These are phyloP conservation scores for Calonectria hongkongensis DNA, from an alignment of 2,329 filamentous ascomycete species.

Conservation along the genomic window DNA sequence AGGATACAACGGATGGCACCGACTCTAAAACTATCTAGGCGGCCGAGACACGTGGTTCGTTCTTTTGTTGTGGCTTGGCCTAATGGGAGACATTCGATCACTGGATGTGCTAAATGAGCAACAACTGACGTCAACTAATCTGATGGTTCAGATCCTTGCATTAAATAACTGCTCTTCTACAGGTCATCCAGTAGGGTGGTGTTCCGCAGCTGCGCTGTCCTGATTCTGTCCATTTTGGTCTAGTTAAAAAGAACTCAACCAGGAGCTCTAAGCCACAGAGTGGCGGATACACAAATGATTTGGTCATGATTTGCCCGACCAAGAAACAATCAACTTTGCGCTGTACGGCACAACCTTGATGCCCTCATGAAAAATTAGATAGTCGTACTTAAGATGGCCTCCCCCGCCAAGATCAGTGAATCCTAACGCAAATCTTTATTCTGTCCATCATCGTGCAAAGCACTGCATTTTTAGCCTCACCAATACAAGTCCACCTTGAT, in stretches of 20 bases:
- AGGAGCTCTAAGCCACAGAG: neutral
- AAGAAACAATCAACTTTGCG: slow-evolving; percentile 2
- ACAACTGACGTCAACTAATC: too few relatives aligned
- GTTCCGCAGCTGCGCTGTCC: too few relatives aligned
- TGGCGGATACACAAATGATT: neutral
- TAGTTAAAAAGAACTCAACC: neutral
- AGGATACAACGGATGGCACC: too few relatives aligned
- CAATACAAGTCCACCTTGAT: neutral
- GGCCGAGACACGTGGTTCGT: too few relatives aligned
- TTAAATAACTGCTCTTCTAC: too few relatives aligned
- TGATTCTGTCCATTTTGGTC: too few relatives aligned
- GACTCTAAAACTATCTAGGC: too few relatives aligned
- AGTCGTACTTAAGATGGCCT: slow-evolving; percentile 4
- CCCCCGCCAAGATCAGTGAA: neutral
- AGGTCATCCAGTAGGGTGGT: neutral
- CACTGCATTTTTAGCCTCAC: neutral
- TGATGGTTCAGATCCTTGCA: too few relatives aligned
- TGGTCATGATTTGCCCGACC: slow-evolving; percentile 1
- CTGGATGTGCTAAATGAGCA: too few relatives aligned
- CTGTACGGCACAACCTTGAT: neutral
- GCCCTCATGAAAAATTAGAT: neutral
- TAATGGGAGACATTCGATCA: too few relatives aligned
- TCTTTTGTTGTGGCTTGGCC: too few relatives aligned
- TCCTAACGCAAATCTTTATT: neutral
- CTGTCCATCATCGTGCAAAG: too few relatives aligned